A percentile compares a stretch with the other conserved stretches of the same genome.
phyloP scores from a whole-genome alignment of 139 green algal genomes.

The Nannochloris sp. region DNA sequence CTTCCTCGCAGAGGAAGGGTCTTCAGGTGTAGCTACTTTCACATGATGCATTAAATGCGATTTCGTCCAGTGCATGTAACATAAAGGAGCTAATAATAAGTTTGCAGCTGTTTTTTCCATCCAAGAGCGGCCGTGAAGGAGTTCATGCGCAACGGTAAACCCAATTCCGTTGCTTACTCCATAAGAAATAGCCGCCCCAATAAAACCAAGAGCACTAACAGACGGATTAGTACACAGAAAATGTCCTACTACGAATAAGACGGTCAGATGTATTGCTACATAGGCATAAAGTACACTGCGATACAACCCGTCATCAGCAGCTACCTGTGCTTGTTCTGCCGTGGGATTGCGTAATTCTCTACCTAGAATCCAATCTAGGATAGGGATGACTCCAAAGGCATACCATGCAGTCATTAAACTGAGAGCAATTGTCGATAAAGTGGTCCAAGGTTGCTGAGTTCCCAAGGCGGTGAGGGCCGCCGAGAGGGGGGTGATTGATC shows the following conservation, averaged over 20 bases:
- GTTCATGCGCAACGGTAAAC: constrained; percentile 42
- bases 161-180: constrained; percentile 21
- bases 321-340: constrained; percentile 1
- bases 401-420: constrained; percentile 27
- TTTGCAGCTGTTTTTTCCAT: constrained; percentile 27
- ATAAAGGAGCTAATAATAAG: constrained; percentile 25
- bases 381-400: constrained; percentile 34
- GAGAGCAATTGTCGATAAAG: background rate
- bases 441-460: background rate
- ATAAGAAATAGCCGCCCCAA: background rate
- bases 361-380: constrained; percentile 30
- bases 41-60: constrained; percentile 47
- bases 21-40: constrained; percentile 40
- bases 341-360: constrained; percentile 8
- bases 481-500: no score
- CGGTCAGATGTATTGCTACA: constrained; percentile 8
- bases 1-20: constrained; percentile 35
- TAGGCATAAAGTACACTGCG: constrained; percentile 14
- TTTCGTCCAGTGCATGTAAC: constrained; percentile 48
- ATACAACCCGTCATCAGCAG: constrained; percentile 1
- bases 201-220: constrained; percentile 10
- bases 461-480: background rate
- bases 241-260: constrained; percentile 9
- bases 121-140: constrained; percentile 20
- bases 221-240: constrained; percentile 10